Conservation (phyloP, 345 rosid species). For the Gossypium arboreum region DNA sequence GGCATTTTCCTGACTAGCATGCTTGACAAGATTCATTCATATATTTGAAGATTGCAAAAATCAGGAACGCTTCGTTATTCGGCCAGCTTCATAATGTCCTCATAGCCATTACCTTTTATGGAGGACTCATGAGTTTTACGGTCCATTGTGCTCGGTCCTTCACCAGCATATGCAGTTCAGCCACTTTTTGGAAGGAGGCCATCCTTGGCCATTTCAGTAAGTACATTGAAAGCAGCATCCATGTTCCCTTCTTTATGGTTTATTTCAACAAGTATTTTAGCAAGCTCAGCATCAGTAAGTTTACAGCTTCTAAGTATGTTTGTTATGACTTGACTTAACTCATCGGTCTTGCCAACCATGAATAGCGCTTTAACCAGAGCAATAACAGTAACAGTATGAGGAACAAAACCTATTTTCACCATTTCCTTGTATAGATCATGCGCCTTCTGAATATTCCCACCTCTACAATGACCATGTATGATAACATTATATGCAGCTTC, state of each 20-base stretch:
- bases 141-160: conserved; percentile 13
- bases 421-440: conserved; percentile 63
- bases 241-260: conserved; percentile 84
- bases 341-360: conserved; percentile 46
- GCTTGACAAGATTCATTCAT: not conserved
- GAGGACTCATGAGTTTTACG: not conserved
- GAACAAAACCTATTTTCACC: conserved; percentile 48
- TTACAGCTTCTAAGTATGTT: conserved; percentile 64
- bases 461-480: conserved; percentile 79
- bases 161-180: conserved; percentile 22
- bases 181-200: conserved; percentile 73
- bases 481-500: conserved; percentile 70
- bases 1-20: not conserved
- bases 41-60: not conserved
- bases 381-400: conserved; percentile 65
- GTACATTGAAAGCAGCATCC: conserved; percentile 65
- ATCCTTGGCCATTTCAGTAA: conserved; percentile 80
- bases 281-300: conserved; percentile 69
- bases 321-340: conserved; percentile 50
- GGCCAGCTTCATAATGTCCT: not conserved
- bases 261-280: conserved; percentile 59
- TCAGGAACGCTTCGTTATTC: not conserved
- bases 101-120: not conserved
- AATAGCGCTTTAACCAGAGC: conserved; percentile 64
- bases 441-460: conserved; percentile 55